Evolutionary conservation across 2,329 filamentous ascomycete species (phyloP), one percentile per base, ranked within the genome.

Genomic region (Phialemoniopsis sp.): DNA sequence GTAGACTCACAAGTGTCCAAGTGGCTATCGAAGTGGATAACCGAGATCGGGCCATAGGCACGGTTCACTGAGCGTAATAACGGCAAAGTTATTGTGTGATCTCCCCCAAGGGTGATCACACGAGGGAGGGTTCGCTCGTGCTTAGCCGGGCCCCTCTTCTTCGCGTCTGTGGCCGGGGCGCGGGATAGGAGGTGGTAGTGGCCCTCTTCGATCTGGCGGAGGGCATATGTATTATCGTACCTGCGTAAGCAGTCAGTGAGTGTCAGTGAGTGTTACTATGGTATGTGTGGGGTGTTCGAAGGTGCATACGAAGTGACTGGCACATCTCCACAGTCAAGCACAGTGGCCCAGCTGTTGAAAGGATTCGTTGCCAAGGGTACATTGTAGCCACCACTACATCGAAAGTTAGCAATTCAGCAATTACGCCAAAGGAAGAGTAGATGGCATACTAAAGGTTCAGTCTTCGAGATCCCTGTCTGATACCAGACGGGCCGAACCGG

Each of bases 141-240:
- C 57, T 81, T 82, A 1, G 85, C 81, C 1, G 84, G 80, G 0
- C 88, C 88, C 2, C 66, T 62, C 53, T 81, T 78, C 36, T 80
- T 60, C 3, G 85, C 78, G 46, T 87, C 72, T 3, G 87, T 91
- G 34, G 73, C 74, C 0, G 87, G 88, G 2, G 73, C 62, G 29
- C 87, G 82, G 46, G 82, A 83, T 8, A 93, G 68, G 44, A 94
- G 77, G 45, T 73, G 76, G 60, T 86, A 83, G 64, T 94, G 88
- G 8, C 88, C 88, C 61, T 91, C 80, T 58, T 94, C 88, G 38
- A 94, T 93, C 58, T 94, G 88, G 45, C 84, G 75, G 17, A 94
- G 78, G 8, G 88, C 89, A 62, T 79, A 93, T 3, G 76, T 73
- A 57, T 93, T 93, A 61, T 94, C 88, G 50, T 90, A 90, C 28